Percentiles rank a stretch among this genome's conserved stretches.
phyloP scores from a whole-genome alignment of 2,329 filamentous ascomycete genomes.

The Cladosporium phlei region DNA sequence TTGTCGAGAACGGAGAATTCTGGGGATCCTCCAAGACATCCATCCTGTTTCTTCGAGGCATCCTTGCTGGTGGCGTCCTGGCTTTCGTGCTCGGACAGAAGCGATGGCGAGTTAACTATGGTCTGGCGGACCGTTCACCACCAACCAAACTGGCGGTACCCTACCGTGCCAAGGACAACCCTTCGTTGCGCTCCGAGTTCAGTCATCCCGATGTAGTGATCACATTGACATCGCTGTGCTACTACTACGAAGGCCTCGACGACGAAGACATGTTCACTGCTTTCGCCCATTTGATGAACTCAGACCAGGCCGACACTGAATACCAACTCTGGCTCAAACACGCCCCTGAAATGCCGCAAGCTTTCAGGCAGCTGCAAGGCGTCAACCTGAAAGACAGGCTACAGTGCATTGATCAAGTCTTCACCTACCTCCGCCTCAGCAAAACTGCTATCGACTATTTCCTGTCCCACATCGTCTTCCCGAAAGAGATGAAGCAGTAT shows the following conservation, averaged over 20 bases:
- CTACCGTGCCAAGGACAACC: constrained; percentile 61
- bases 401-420: constrained; percentile 20
- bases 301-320: constrained; percentile 22
- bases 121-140: constrained; percentile 45
- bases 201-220: constrained; percentile 65
- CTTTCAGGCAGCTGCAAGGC: constrained; percentile 21
- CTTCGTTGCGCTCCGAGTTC: constrained; percentile 59
- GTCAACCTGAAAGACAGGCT: constrained; percentile 26
- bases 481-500: constrained; percentile 61
- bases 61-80: constrained; percentile 58
- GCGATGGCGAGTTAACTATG: constrained; percentile 62
- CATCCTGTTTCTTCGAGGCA: constrained; percentile 57
- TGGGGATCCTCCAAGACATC: constrained; percentile 24
- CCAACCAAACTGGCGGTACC: constrained; percentile 56
- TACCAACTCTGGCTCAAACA: constrained; percentile 25
- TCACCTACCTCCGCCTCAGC: constrained; percentile 45
- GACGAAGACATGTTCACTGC: constrained; percentile 41
- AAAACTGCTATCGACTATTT: constrained; percentile 61
- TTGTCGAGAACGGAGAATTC: constrained; percentile 18
- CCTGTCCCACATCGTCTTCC: constrained; percentile 62
- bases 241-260: constrained; percentile 60
- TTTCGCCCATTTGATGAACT: constrained; percentile 20
- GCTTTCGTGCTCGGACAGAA: constrained; percentile 57
- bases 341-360: constrained; percentile 14
- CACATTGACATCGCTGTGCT: constrained; percentile 59